Base-by-base conservation (phyloP, 441 rosid genomes). In the Hura crepitans region DNA sequence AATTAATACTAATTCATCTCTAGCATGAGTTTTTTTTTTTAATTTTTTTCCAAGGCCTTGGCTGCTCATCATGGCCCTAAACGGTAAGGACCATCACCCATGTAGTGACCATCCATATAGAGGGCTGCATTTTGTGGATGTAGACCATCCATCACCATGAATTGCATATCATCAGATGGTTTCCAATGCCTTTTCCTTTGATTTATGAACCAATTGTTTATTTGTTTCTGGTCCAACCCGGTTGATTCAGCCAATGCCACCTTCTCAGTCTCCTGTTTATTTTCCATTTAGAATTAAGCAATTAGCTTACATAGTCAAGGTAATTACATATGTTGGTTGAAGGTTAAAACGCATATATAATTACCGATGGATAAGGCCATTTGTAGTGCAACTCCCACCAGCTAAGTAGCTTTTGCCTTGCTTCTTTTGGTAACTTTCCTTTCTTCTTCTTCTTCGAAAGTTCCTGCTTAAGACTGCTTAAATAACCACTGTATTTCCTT, bases 301-400 rank as follows among this genome's bases (percentile, higher is more conserved):
- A 35, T 42, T 42, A 10, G 12, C 12, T 42, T 9, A 2, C 14
- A 42, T 10, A 10, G 2, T 9, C 12, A 11, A 11, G 0, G 46
- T 42, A 22, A 62, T 28, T 27, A 39, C 37, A 5, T 15, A 5
- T 5, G 35, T 2, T 2, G 45, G 7, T 33, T 8, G 6, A 0
- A 31, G 4, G 6, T 20, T 39, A 33, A 47, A 22, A 14, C 33
- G 65, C 1, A 57, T 35, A 39, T 10, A 76, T 9, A 80, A 66
- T 42, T 79, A 93, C 98, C 70, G 98, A 91, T 69, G 98, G 98
- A 80, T 94, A 94, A 10, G 99, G 99, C 99, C 99, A 94, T 78
- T 90, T 92, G 84, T 92, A 94, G 82, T 94, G 99, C 35, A 94
- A 78, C 74, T 92, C 99, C 99, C 99, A 94, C 99, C 99, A 94